Evolutionary conservation across 345 rosid genomes (phyloP), one percentile per base, ranked within the genome.

Genomic region (Salix arbutifolia): DNA sequence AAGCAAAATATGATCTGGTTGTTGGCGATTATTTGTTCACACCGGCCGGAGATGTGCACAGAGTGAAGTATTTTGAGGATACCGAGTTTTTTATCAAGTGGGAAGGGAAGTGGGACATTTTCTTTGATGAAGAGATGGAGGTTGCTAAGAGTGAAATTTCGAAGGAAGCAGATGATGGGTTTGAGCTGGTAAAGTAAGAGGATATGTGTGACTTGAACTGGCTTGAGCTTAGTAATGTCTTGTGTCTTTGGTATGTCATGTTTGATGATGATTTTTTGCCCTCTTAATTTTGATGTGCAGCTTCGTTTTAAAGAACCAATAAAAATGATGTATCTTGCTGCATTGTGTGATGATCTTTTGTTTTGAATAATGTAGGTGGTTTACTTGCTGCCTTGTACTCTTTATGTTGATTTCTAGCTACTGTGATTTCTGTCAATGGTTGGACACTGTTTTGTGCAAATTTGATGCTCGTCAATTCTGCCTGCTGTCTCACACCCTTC

Each of bases 41-140:
- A 1, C 98, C 97, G 0, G 91, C 89, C 5, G 91, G 93, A 30
- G 97, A 95, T 68, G 91, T 95, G 78, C 97, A 93, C 10, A 80
- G 97, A 76, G 99, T 93, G 68, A 87, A 89, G 87, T 95, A 95
- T 83, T 83, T 88, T 44, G 94, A 93, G 83, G 97, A 95, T 44
- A 91, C 97, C 0, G 93, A 93, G 85, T 91, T 95, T 78, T 95
- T 95, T 75, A 87, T 95, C 77, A 90, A 92, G 81, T 95, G 97
- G 99, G 99, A 93, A 72, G 99, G 97, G 16, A 87, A 80, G 25
- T 90, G 99, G 96, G 97, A 95, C 68, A 85, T 93, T 58, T 88
- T 87, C 80, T 84, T 95, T 38, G 97, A 93, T 42, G 97, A 95
- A 85, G 97, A 93, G 58, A 83, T 91, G 19, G 92, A 90, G 52